phyloP scores from a whole-genome alignment of 129 eudicot species.

The Arctium lappa region DNA sequence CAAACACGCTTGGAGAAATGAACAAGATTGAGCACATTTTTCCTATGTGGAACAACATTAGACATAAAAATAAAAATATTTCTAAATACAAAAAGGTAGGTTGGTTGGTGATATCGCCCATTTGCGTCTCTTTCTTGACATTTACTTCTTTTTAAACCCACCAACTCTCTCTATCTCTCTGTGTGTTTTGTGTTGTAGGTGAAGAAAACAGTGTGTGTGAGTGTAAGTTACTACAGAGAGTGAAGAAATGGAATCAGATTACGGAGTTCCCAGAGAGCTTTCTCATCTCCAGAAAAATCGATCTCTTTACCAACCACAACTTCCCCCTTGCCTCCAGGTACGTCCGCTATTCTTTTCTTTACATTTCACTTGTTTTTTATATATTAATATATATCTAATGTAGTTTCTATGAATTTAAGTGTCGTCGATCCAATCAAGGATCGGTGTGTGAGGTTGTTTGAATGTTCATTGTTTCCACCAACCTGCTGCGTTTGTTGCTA shows the following conservation, averaged over 20 bases:
- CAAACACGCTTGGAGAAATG: background rate
- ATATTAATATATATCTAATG: too few species aligned
- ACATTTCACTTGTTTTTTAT: background rate
- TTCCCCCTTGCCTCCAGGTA: slow-evolving; percentile 92
- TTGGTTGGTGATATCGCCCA: slow-evolving; percentile 46
- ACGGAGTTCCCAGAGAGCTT: slow-evolving; percentile 63
- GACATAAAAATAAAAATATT: background rate
- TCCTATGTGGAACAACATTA: background rate
- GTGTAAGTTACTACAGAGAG: background rate
- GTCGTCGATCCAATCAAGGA: background rate
- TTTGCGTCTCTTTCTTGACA: background rate
- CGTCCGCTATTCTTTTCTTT: background rate
- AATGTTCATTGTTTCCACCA: background rate
- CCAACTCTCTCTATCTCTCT: background rate
- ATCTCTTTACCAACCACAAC: slow-evolving; percentile 60
- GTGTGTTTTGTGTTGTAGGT: background rate
- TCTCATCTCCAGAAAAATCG: slow-evolving; percentile 73
- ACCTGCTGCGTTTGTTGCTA: background rate
- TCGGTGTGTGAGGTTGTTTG: background rate
- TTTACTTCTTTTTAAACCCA: background rate
- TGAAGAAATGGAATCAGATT: slow-evolving; percentile 70
- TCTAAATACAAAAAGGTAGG: background rate
- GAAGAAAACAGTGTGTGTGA: background rate
- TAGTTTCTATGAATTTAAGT: background rate
- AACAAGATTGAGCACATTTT: background rate